Conservation (phyloP, 768 basidiomycete genomes). For the Cytidiella melzeri region DNA sequence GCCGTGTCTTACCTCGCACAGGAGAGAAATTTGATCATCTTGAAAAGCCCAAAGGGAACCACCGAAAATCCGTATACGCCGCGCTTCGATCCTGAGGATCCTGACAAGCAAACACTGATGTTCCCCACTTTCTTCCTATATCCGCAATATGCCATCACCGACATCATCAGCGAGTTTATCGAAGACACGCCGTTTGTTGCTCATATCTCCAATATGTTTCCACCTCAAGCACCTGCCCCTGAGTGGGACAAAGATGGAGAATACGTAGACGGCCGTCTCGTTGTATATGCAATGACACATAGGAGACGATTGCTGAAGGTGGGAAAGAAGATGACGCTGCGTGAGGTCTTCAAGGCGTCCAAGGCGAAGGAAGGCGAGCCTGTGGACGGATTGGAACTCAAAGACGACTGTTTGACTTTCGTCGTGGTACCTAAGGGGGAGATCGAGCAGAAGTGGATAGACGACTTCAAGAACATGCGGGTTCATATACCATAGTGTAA, state of each 20-base stretch:
- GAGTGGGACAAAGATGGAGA: conserved; percentile 72
- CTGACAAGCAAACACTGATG: conserved; percentile 53
- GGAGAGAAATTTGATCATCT: conserved; percentile 66
- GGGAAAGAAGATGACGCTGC: conserved; percentile 83
- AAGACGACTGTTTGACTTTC: conserved; percentile 77
- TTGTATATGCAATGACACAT: conserved; percentile 79
- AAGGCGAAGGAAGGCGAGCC: conserved; percentile 52
- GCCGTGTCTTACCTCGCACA: conserved; percentile 25
- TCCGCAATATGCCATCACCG: conserved; percentile 84
- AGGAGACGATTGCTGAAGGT: conserved; percentile 79
- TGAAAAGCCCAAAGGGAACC: conserved; percentile 44
- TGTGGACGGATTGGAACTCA: conserved; percentile 77
- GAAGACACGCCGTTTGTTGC: conserved; percentile 80
- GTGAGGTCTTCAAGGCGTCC: conserved; percentile 65
- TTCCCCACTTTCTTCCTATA: conserved; percentile 92
- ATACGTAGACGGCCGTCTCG: conserved; percentile 58
- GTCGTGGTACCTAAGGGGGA: conserved; percentile 72
- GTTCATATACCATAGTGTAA: too few relatives aligned
- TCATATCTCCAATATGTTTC: conserved; percentile 80
- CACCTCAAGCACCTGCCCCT: conserved; percentile 55
- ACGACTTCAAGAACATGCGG: conserved; percentile 61
- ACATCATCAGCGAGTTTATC: conserved; percentile 79
- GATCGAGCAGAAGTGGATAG: conserved; percentile 79
- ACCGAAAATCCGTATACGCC: conserved; percentile 54
- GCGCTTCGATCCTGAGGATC: conserved; percentile 61